Evolutionary conservation across 306 rosid genomes (phyloP).

Genomic region (Cucurbita moschata): DNA sequence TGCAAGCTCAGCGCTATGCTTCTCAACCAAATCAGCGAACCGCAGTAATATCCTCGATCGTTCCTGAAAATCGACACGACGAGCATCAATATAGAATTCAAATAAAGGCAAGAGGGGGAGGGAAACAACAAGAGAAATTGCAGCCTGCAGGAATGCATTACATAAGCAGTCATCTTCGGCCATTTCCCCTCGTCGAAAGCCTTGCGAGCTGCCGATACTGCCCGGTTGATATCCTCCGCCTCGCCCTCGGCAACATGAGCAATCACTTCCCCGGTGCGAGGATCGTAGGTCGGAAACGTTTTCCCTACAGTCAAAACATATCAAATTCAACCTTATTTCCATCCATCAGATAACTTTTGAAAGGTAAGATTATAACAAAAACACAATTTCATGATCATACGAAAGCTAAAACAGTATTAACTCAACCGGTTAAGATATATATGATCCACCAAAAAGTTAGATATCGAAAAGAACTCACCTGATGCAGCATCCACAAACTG

Average conservation of each 20-base stretch:
- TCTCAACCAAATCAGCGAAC: slow-evolving; percentile 80
- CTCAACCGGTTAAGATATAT: too few species aligned
- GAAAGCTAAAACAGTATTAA: background rate
- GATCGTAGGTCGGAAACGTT: slow-evolving; percentile 79
- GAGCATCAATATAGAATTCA: background rate
- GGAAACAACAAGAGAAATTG: background rate
- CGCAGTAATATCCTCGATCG: slow-evolving; percentile 61
- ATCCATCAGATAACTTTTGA: background rate
- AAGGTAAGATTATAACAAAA: background rate
- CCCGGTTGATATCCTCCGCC: slow-evolving; percentile 63
- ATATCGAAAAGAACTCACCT: slow-evolving; percentile 19
- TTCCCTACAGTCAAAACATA: slow-evolving; percentile 36
- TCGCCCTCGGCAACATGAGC: slow-evolving; percentile 81
- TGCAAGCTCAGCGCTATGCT: slow-evolving; percentile 60
- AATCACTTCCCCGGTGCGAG: slow-evolving; percentile 76
- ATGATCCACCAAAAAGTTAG: too few species aligned
- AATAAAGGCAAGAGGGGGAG: background rate
- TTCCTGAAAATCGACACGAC: slow-evolving; percentile 31
- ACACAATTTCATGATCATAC: background rate
- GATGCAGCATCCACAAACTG: slow-evolving; percentile 75
- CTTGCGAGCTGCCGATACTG: slow-evolving; percentile 85
- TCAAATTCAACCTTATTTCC: slow-evolving; percentile 8
- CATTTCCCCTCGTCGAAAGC: slow-evolving; percentile 97
- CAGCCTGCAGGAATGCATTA: slow-evolving; percentile 9
- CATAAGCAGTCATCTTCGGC: slow-evolving; percentile 89